A percentile compares a stretch with the other conserved stretches of the same genome.
phyloP scores from a whole-genome alignment of 768 basidiomycete species.

The Lepiota venenata region DNA sequence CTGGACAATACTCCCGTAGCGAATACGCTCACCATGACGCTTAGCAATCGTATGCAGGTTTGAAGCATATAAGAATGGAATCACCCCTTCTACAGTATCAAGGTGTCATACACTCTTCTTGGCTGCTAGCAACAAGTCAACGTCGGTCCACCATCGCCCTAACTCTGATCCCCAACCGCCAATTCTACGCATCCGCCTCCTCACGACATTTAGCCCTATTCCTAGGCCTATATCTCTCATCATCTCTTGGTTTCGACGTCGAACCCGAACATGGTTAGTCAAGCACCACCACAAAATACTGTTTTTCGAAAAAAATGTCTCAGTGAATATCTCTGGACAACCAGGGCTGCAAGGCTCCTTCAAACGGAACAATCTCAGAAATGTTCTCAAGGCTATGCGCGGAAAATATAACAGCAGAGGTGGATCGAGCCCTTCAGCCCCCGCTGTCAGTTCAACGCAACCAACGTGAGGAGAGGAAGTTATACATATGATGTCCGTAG shows the following conservation, averaged over 20 bases:
- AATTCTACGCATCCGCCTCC: constrained; percentile 42
- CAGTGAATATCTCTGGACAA: constrained; percentile 38
- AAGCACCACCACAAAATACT: constrained; percentile 54
- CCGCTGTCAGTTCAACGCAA: background rate
- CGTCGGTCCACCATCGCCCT: constrained; percentile 35
- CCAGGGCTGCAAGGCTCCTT: constrained; percentile 42
- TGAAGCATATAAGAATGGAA: no score
- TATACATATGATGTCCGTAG: constrained; percentile 53
- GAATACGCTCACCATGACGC: no score
- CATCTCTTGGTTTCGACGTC: constrained; percentile 21
- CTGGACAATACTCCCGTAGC: no score
- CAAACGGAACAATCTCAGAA: constrained; percentile 39
- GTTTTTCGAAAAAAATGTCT: constrained; percentile 42
- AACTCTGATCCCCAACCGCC: constrained; percentile 49
- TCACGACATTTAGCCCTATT: constrained; percentile 23
- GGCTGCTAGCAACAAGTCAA: constrained; percentile 25
- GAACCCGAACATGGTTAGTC: constrained; percentile 32
- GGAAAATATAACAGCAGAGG: constrained; percentile 61
- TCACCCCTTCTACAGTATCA: no score
- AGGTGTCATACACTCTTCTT: background rate
- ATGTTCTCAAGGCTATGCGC: constrained; percentile 50
- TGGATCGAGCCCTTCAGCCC: constrained; percentile 58
- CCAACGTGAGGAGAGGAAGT: constrained; percentile 14
- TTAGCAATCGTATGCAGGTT: no score
- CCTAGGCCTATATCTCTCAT: constrained; percentile 31